Percentiles rank a stretch among this genome's conserved stretches.
Evolutionary conservation across 345 rosid species (phyloP).

Genomic region (Lumnitzera racemosa): DNA sequence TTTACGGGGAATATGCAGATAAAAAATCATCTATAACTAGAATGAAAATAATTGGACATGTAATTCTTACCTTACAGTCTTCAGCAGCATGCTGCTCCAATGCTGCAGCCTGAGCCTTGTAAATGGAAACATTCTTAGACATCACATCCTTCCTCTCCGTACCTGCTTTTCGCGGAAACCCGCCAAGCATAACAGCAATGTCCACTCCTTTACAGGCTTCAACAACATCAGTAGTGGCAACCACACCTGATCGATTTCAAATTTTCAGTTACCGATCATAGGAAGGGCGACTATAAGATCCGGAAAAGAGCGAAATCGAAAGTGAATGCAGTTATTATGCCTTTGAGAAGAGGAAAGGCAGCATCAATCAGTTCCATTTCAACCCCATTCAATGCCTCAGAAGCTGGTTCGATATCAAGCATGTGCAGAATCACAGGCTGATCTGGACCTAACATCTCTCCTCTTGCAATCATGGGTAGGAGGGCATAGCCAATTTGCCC

Average conservation of each 20-base stretch:
- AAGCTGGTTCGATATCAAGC: slow-evolving; percentile 65
- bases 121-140: slow-evolving; percentile 58
- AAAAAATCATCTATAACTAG: not conserved
- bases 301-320: not conserved
- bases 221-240: slow-evolving; percentile 56
- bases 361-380: slow-evolving; percentile 79
- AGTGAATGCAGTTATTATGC: slow-evolving; percentile 9
- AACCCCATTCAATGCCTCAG: slow-evolving; percentile 54
- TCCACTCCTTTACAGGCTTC: slow-evolving; percentile 69
- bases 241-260: slow-evolving; percentile 28
- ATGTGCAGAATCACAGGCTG: slow-evolving; percentile 78
- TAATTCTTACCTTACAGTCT: slow-evolving; percentile 50
- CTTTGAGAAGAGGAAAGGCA: slow-evolving; percentile 76
- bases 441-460: slow-evolving; percentile 69
- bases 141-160: slow-evolving; percentile 79
- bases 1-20: too few species aligned
- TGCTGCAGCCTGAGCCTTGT: slow-evolving; percentile 82
- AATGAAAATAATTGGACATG: not conserved
- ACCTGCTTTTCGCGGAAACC: slow-evolving; percentile 56
- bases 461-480: slow-evolving; percentile 79
- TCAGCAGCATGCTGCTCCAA: slow-evolving; percentile 63
- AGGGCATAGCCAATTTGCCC: slow-evolving; percentile 89
- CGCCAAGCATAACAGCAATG: slow-evolving; percentile 69
- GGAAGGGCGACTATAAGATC: not conserved
- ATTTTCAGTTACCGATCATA: not conserved